These are phyloP conservation scores for Pisolithus orientalis DNA, from an alignment of 768 basidiomycete genomes.

Conservation along the genomic window DNA sequence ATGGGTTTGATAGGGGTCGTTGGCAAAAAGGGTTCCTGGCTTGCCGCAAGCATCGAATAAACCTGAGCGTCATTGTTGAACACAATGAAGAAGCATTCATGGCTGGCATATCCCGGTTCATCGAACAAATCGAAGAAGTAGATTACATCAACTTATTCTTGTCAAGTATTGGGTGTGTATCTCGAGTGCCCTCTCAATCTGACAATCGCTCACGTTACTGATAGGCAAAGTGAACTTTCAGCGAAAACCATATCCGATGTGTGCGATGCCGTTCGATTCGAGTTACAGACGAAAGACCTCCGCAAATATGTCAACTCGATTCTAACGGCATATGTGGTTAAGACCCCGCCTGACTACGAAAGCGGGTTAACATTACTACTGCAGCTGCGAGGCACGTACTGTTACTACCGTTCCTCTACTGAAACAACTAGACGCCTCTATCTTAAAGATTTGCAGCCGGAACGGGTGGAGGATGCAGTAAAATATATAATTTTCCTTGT, in stretches of 20 bases:
- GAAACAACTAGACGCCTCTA: background rate
- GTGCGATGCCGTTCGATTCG: slow-evolving; percentile 69
- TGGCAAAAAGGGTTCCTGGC: slow-evolving; percentile 87
- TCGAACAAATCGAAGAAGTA: slow-evolving; percentile 82
- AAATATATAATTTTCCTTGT: slow-evolving; percentile 98
- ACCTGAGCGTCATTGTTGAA: slow-evolving; percentile 83
- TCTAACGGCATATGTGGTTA: slow-evolving; percentile 88
- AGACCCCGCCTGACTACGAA: slow-evolving; percentile 87
- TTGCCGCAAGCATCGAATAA: slow-evolving; percentile 90
- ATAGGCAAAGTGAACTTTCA: slow-evolving; percentile 54
- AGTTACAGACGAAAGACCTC: slow-evolving; percentile 67
- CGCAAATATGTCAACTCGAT: slow-evolving; percentile 86
- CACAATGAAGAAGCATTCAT: slow-evolving; percentile 68
- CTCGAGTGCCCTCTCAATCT: background rate
- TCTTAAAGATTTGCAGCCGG: slow-evolving; percentile 41
- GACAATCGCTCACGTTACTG: slow-evolving; percentile 1
- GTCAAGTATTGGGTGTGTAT: slow-evolving; percentile 69
- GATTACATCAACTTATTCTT: slow-evolving; percentile 93
- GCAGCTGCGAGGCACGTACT: slow-evolving; percentile 60
- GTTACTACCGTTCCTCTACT: background rate
- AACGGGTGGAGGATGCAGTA: slow-evolving; percentile 90
- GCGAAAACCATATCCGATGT: slow-evolving; percentile 57
- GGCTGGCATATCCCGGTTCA: slow-evolving; percentile 53
- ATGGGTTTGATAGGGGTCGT: slow-evolving; percentile 41
- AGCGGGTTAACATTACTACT: slow-evolving; percentile 72